Evolutionary conservation across 1,284 basidiomycete genomes (phyloP), one percentile per base, ranked within the genome.

Genomic region (Cryptococcus sp.): DNA sequence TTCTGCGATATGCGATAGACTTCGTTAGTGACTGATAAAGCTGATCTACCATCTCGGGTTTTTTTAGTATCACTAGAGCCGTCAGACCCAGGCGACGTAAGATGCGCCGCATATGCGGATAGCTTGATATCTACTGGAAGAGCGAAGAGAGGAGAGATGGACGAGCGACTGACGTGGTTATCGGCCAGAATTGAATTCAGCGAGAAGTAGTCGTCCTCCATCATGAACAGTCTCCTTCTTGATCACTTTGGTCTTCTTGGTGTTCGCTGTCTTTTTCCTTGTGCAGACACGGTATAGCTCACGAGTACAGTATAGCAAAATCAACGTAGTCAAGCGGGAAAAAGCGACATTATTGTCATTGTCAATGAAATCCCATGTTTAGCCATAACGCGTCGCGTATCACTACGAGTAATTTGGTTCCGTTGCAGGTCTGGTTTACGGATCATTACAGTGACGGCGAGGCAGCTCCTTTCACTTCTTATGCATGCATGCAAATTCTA

Each of bases 181-280:
- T 93, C 91, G 17, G 91, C 88, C 20, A 94, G 83, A 62, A 94
- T 93, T 5, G 89, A 85, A 55, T 91, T 89, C 54, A 93, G 84
- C 0, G 89, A 91, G 77, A 89, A 93, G 76, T 93, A 94, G 72
- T 92, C 89, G 69, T 87, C 83, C 60, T 93, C 89, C 90, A 91
- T 91, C 10, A 31, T 31, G 5, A 10, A 31, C 27, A 31, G 10
- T 31, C 27, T 31, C 27, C n/a, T 31, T 31, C 27, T 4, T 31
- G 27, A 31, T 31, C 27, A 5, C 27, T 10, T 31, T 31, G 27
- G 27, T n/a, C n/a, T n/a, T n/a, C n/a, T n/a, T n/a, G n/a, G 27
- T 31, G 5, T 4, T 31, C 27, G 10, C 27, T 5, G 27, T 31
- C 27, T 31, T 31, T 31, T 10, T 31, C 27, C 27, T 31, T 5